Percentiles rank a stretch among this genome's conserved stretches.
These are phyloP conservation scores for Cryptococcus sp. DNA, from an alignment of 1,284 basidiomycete genomes.

Conservation along the genomic window DNA sequence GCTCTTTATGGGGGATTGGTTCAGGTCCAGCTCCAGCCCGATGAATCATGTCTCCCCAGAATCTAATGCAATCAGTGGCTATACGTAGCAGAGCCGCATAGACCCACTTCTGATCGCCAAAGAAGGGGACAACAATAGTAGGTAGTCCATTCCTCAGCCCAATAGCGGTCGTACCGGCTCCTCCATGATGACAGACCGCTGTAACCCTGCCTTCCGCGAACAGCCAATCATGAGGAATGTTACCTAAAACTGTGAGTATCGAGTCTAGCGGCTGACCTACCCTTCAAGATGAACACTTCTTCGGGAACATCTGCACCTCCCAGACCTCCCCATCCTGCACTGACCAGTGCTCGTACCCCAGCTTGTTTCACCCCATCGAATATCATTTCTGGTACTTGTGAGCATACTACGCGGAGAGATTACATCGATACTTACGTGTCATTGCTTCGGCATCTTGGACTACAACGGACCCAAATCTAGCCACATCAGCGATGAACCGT, in stretches of 20 bases:
- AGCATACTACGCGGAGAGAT: neutral
- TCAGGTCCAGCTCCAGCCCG: constrained; percentile 60
- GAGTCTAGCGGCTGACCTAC: constrained; percentile 10
- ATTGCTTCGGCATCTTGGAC: constrained; percentile 59
- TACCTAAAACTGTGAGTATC: constrained; percentile 39
- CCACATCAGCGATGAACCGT: neutral
- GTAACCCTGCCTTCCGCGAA: constrained; percentile 56
- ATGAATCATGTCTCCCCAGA: constrained; percentile 59
- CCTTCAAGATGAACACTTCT: constrained; percentile 56
- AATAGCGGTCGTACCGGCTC: constrained; percentile 63
- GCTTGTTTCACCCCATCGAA: constrained; percentile 57
- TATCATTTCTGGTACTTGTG: constrained; percentile 50
- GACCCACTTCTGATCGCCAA: constrained; percentile 59
- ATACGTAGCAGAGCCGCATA: neutral
- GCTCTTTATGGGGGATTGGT: constrained; percentile 57
- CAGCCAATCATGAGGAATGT: constrained; percentile 68
- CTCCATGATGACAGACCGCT: constrained; percentile 67
- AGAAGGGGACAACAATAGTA: constrained; percentile 64
- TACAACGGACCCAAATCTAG: constrained; percentile 61
- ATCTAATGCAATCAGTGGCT: constrained; percentile 27
- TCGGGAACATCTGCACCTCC: constrained; percentile 53
- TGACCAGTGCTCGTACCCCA: constrained; percentile 58
- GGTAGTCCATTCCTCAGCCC: constrained; percentile 61
- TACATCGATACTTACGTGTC: constrained; percentile 40
- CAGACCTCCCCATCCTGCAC: constrained; percentile 62